Percentiles rank a stretch among this genome's conserved stretches.
Evolutionary conservation across 2,329 filamentous ascomycete genomes (phyloP).

Genomic region (Alternaria brassicicola): DNA sequence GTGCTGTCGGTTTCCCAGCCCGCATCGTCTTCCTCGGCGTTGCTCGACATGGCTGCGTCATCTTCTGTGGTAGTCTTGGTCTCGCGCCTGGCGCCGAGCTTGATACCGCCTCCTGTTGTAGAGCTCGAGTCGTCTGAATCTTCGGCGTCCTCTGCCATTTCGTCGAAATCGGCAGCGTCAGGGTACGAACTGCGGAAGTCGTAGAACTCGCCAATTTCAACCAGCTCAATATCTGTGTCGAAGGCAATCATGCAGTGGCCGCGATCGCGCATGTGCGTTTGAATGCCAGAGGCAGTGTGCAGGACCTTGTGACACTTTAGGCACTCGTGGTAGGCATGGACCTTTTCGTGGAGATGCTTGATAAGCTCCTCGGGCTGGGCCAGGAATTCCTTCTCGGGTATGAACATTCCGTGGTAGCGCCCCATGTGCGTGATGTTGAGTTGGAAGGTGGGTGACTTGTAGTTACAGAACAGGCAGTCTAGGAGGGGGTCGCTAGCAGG

Average conservation of each 20-base stretch:
- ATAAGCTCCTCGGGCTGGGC: slow-evolving; percentile 83
- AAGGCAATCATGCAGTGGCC: slow-evolving; percentile 97
- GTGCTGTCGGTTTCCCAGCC: slow-evolving; percentile 97
- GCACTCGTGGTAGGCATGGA: slow-evolving; percentile 82
- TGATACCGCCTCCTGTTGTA: slow-evolving; percentile 64
- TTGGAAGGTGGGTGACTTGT: slow-evolving; percentile 74
- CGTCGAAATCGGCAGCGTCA: slow-evolving; percentile 70
- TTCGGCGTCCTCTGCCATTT: slow-evolving; percentile 49
- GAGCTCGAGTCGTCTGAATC: slow-evolving; percentile 55
- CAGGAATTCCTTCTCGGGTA: slow-evolving; percentile 86
- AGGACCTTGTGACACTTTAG: slow-evolving; percentile 86
- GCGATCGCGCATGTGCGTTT: slow-evolving; percentile 97
- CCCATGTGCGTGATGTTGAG: slow-evolving; percentile 89
- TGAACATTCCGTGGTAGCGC: slow-evolving; percentile 91
- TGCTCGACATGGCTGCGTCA: slow-evolving; percentile 49
- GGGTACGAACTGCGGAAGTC: slow-evolving; percentile 97
- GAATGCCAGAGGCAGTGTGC: slow-evolving; percentile 76
- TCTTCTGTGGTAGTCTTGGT: slow-evolving; percentile 48
- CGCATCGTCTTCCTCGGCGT: slow-evolving; percentile 68
- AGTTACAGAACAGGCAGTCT: slow-evolving; percentile 90
- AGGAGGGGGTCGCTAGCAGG: slow-evolving; percentile 49
- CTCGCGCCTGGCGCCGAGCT: slow-evolving; percentile 68
- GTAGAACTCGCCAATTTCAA: slow-evolving; percentile 95
- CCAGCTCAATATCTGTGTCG: slow-evolving; percentile 83
- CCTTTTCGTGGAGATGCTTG: slow-evolving; percentile 76